phyloP scores from a whole-genome alignment of 192 early-diverging fungal species.

The Podila epicladia region DNA sequence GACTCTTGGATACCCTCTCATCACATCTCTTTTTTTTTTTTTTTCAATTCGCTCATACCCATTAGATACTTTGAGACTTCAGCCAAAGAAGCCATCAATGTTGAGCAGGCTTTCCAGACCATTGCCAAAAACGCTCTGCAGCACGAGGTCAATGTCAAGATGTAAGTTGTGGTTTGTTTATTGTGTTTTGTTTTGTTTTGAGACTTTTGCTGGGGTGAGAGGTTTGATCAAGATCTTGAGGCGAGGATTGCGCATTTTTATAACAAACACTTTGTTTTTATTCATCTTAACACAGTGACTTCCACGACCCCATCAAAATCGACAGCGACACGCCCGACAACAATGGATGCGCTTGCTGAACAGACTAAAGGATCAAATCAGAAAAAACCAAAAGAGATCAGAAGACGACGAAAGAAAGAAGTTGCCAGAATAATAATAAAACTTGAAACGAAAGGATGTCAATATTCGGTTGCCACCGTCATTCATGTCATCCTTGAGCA shows the following conservation, averaged over 20 bases:
- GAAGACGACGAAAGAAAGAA: not conserved
- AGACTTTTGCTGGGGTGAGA: not conserved
- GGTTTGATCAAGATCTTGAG: too few relatives aligned
- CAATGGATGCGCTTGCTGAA: constrained; percentile 72
- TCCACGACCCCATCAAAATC: constrained; percentile 91
- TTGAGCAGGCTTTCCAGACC: constrained; percentile 96
- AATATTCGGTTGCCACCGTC: not conserved
- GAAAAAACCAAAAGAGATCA: not conserved
- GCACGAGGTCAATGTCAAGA: constrained; percentile 90
- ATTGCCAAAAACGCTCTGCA: constrained; percentile 95
- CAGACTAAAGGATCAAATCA: not conserved
- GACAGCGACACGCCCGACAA: constrained; percentile 76
- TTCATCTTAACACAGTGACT: constrained; percentile 67
- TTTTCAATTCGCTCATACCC: not conserved
- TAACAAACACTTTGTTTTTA: not conserved
- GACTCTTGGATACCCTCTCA: not conserved
- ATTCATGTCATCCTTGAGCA: not conserved
- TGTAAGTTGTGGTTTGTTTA: constrained; percentile 65
- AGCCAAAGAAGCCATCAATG: constrained; percentile 98
- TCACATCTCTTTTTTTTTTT: constrained; percentile 18
- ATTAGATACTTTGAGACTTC: constrained; percentile 95
- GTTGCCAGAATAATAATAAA: not conserved
- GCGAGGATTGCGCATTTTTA: too few relatives aligned
- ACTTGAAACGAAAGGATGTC: not conserved
- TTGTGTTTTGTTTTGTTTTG: constrained; percentile 1